Evolutionary conservation across 2,329 filamentous ascomycete genomes (phyloP), one percentile per base, ranked within the genome.

Genomic region (Blastomyces percursus): DNA sequence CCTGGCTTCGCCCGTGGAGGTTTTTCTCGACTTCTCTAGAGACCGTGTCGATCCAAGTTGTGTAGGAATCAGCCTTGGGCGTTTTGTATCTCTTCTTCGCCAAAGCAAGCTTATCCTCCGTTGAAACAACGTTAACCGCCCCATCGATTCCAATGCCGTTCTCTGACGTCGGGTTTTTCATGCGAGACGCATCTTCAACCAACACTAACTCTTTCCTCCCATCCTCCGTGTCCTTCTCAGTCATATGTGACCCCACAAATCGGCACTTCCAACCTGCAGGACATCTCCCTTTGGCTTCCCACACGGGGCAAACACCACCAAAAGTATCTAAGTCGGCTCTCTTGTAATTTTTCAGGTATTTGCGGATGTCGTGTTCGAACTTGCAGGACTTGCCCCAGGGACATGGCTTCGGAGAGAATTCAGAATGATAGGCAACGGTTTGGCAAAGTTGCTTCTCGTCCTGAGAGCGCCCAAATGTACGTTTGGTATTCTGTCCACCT

Each of bases 201-300:
- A 96, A 80, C 40, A 2, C 80, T 60, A 97, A 77, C 76, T 97
- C 93, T 70, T 89, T 91, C 67, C 84, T 84, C 9, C 91, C 93
- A 73, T 96, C 92, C 61, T 87, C 86, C 24, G 81, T 85, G 67
- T 89, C 84, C 30, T 89, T 76, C 76, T 97, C 93, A 65, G 86
- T 82, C 69, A 91, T 94, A 76, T 99, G 94, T 66, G 90, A 95
- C 66, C 83, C 83, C 42, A 90, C 88, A 71, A 96, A 96, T 27
- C 93, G 88, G 73, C 94, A 99, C 73, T 93, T 96, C 92, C 93
- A 99, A 6, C 94, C 94, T 16, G 88, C 84, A 58, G 84, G 82
- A 70, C 94, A 99, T 65, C 81, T 84, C 14, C 92, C 92, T 66
- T 87, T 84, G 19, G 80, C 79, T 67, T 90, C 86, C 74, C 86